Conservation (phyloP, 2,329 filamentous ascomycete species). For the Colletotrichum chrysophilum region DNA sequence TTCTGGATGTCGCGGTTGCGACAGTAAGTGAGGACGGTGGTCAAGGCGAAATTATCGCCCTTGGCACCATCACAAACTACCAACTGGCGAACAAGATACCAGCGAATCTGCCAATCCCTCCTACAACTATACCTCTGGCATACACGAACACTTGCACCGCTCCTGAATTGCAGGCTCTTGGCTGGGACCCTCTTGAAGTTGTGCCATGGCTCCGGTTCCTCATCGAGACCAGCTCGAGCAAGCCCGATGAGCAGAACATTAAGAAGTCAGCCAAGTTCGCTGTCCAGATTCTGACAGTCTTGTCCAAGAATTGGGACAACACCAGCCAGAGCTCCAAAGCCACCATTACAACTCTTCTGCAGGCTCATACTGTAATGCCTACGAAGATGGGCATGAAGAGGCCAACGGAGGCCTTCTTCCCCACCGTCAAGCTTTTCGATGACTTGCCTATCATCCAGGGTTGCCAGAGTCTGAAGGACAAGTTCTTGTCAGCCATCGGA, state of each 20-base stretch:
- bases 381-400: conserved; percentile 90
- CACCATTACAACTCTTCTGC: conserved; percentile 68
- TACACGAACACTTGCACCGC: conserved; percentile 75
- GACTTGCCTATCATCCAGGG: conserved; percentile 84
- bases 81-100: conserved; percentile 81
- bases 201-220: conserved; percentile 86
- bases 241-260: conserved; percentile 69
- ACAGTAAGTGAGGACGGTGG: conserved; percentile 65
- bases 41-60: conserved; percentile 74
- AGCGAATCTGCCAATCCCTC: conserved; percentile 79
- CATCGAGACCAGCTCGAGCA: conserved; percentile 68
- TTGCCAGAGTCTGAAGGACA: conserved; percentile 85
- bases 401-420: conserved; percentile 88
- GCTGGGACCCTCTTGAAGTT: conserved; percentile 86
- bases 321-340: conserved; percentile 70
- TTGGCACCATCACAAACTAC: conserved; percentile 78
- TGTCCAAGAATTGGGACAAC: conserved; percentile 93
- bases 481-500: conserved; percentile 81
- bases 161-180: conserved; percentile 77
- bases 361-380: conserved; percentile 77
- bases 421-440: conserved; percentile 92
- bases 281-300: conserved; percentile 74
- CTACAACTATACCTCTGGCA: conserved; percentile 82
- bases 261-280: conserved; percentile 77
- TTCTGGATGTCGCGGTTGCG: conserved; percentile 83